phyloP scores from a whole-genome alignment of 1,284 basidiomycete genomes.

The Retiboletus flavoniger region DNA sequence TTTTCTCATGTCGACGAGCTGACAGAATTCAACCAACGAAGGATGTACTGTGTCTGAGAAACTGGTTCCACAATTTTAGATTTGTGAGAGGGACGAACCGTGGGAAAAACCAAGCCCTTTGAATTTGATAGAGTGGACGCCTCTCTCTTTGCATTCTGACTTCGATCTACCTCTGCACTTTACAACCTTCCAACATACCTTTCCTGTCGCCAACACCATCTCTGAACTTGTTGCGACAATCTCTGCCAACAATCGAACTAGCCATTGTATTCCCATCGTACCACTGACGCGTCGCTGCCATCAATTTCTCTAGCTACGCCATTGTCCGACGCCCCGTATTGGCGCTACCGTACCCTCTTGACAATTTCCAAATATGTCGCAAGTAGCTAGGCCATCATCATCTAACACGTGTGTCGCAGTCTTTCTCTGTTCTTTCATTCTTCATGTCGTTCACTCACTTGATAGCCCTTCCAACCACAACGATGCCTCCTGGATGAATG shows the following conservation, averaged over 20 bases:
- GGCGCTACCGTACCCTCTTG: slow-evolving; percentile 10
- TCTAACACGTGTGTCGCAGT: slow-evolving; percentile 39
- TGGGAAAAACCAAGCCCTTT: slow-evolving; percentile 25
- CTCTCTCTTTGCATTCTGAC: slow-evolving; percentile 32
- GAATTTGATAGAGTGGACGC: slow-evolving; percentile 28
- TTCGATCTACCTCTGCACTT: slow-evolving; percentile 23
- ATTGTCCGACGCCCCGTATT: slow-evolving; percentile 16
- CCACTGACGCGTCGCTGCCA: slow-evolving; percentile 22
- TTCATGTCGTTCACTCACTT: slow-evolving; percentile 11
- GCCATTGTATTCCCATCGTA: slow-evolving; percentile 16
- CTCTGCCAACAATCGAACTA: slow-evolving; percentile 11
- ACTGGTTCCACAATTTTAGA: not conserved
- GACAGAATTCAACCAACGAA: not conserved
- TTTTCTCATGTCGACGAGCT: not conserved
- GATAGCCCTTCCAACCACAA: slow-evolving; percentile 29
- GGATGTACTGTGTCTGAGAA: not conserved
- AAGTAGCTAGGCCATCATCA: slow-evolving; percentile 43
- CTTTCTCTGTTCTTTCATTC: slow-evolving; percentile 3
- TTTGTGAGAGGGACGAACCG: slow-evolving; percentile 11
- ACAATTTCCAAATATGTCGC: slow-evolving; percentile 35
- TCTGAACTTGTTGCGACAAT: slow-evolving; percentile 12
- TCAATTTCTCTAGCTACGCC: slow-evolving; percentile 19
- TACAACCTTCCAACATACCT: slow-evolving; percentile 11
- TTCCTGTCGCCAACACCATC: slow-evolving; percentile 13
- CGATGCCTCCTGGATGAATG: slow-evolving; percentile 62